Evolutionary conservation across 129 eudicot species (phyloP).

Genomic region (Flaveria ramosissima): DNA sequence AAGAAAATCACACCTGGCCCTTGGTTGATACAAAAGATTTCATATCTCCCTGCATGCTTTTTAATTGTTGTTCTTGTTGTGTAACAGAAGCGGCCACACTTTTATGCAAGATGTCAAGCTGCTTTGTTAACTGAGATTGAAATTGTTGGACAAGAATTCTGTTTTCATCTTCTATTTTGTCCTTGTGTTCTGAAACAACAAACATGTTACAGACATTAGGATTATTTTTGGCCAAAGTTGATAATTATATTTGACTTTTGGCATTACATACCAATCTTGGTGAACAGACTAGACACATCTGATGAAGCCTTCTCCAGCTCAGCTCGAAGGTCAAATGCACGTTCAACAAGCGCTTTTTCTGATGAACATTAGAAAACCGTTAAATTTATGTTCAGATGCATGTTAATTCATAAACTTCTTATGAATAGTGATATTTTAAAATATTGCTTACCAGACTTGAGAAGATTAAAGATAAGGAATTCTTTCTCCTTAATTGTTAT

Average conservation of each 20-base stretch:
- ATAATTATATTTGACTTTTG: constrained; percentile 2
- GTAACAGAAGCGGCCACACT: constrained; percentile 79
- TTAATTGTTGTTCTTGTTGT: constrained; percentile 86
- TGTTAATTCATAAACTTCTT: background rate
- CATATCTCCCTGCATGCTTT: constrained; percentile 94
- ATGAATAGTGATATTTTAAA: constrained; percentile 16
- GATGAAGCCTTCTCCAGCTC: constrained; percentile 92
- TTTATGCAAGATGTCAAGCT: constrained; percentile 85
- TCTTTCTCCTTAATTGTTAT: constrained; percentile 92
- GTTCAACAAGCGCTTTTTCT: constrained; percentile 93
- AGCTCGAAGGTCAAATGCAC: constrained; percentile 88
- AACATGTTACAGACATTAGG: constrained; percentile 6
- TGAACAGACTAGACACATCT: constrained; percentile 79
- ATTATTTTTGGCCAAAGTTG: constrained; percentile 15
- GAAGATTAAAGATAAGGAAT: constrained; percentile 82
- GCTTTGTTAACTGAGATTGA: constrained; percentile 75
- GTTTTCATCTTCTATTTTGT: constrained; percentile 92
- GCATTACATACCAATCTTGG: constrained; percentile 71
- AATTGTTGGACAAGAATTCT: constrained; percentile 73
- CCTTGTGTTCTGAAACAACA: constrained; percentile 71
- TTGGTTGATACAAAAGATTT: constrained; percentile 87
- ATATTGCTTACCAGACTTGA: constrained; percentile 72
- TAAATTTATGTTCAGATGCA: background rate
- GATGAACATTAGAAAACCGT: constrained; percentile 17
- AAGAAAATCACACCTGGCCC: constrained; percentile 51